phyloP scores from a whole-genome alignment of 331 rosid genomes.

The Quercus lobata region DNA sequence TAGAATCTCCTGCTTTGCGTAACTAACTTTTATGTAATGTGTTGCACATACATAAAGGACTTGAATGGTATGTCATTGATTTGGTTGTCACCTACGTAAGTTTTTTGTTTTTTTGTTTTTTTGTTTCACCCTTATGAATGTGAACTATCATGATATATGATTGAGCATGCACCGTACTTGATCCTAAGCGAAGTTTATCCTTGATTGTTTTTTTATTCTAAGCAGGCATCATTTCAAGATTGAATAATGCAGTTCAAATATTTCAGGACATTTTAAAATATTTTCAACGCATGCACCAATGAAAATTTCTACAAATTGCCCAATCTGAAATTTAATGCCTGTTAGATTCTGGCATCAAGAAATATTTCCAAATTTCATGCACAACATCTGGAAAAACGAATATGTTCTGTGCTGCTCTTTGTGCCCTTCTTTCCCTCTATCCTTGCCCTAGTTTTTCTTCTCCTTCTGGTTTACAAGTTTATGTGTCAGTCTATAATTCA shows the following conservation, averaged over 20 bases:
- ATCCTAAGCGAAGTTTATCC: not conserved
- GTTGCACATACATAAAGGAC: not conserved
- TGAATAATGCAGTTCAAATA: not conserved
- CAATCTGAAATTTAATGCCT: not conserved
- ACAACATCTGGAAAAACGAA: not conserved
- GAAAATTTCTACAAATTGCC: not conserved
- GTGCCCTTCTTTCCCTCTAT: not conserved
- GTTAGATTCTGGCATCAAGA: not conserved
- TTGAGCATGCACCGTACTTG: not conserved
- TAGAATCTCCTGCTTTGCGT: constrained; percentile 15
- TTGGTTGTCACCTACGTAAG: not conserved
- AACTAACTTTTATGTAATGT: not conserved
- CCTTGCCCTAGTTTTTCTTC: not conserved
- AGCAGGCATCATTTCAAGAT: not conserved
- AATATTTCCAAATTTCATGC: not conserved
- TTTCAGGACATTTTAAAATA: not conserved
- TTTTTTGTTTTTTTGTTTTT: not conserved
- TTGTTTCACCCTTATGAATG: not conserved
- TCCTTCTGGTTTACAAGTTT: constrained; percentile 13
- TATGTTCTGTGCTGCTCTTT: not conserved
- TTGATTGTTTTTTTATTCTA: not conserved
- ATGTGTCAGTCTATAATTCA: constrained; percentile 9
- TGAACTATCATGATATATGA: not conserved
- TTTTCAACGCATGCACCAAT: not conserved
- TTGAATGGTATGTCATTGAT: not conserved